phyloP scores from a whole-genome alignment of 2,329 filamentous ascomycete species.

The Esteya vermicola region DNA sequence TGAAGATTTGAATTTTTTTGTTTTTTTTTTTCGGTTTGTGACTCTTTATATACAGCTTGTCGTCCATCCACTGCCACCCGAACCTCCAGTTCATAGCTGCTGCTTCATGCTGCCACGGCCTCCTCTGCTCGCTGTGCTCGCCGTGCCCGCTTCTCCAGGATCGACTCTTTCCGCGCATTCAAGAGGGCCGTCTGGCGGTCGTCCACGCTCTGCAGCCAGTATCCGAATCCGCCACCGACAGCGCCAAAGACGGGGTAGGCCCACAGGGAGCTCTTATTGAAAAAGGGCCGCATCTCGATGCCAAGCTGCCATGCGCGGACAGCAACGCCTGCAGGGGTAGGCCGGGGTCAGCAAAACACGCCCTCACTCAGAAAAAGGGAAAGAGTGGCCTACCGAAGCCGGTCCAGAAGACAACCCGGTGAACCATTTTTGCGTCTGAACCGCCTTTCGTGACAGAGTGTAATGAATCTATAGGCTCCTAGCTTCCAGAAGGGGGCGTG shows the following conservation, averaged over 20 bases:
- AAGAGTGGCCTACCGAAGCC: slow-evolving; percentile 63
- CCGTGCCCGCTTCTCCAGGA: slow-evolving; percentile 82
- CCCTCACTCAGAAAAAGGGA: background rate
- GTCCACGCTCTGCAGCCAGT: slow-evolving; percentile 91
- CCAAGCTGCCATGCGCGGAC: slow-evolving; percentile 93
- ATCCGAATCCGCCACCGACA: slow-evolving; percentile 83
- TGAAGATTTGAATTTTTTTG: background rate
- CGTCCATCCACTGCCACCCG: background rate
- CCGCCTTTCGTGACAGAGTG: background rate
- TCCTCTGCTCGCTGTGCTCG: slow-evolving; percentile 49
- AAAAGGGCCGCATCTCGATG: slow-evolving; percentile 94
- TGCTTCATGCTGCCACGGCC: slow-evolving; percentile 3
- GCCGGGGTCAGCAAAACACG: background rate
- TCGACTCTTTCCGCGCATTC: slow-evolving; percentile 59
- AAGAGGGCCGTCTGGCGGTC: slow-evolving; percentile 65
- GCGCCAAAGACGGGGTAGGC: slow-evolving; percentile 81
- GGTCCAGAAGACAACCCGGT: slow-evolving; percentile 66
- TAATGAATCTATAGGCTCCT: background rate
- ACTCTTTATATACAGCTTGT: background rate
- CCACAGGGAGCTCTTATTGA: slow-evolving; percentile 73
- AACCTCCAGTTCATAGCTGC: no score
- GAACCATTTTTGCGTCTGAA: slow-evolving; percentile 34
- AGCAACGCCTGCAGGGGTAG: slow-evolving; percentile 53
- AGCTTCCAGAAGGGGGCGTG: no score
- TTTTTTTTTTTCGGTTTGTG: background rate